Conservation (phyloP, 306 rosid genomes). For the Gynostemma pentaphyllum region DNA sequence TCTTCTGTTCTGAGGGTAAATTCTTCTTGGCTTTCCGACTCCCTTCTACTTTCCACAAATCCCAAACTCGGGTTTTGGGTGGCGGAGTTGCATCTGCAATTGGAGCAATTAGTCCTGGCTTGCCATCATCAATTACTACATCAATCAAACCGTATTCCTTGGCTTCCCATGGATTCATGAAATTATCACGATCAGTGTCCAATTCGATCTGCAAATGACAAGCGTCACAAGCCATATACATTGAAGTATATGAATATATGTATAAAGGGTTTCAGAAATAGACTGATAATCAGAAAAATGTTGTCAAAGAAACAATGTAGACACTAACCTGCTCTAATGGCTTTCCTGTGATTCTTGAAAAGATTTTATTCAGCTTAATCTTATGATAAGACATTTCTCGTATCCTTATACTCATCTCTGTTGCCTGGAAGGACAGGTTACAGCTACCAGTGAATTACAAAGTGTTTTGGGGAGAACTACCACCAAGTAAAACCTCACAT, state of each 20-base stretch:
- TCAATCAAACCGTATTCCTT: conserved; percentile 84
- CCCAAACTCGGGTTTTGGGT: conserved; percentile 49
- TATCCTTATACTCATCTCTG: conserved; percentile 60
- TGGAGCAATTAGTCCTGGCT: conserved; percentile 89
- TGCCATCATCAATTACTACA: conserved; percentile 79
- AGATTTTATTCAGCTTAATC: conserved; percentile 78
- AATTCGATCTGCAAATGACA: conserved; percentile 46
- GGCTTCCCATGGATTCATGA: conserved; percentile 93
- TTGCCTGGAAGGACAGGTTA: conserved; percentile 35
- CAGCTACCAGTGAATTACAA: neutral
- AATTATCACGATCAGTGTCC: conserved; percentile 80
- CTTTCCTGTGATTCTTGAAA: conserved; percentile 74
- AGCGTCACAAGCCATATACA: no score
- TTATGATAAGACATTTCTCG: conserved; percentile 84
- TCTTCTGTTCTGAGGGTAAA: conserved; percentile 55
- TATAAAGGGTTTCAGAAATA: neutral
- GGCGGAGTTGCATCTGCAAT: conserved; percentile 56
- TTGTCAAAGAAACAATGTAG: neutral
- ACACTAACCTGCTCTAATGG: conserved; percentile 55
- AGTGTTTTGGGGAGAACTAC: neutral
- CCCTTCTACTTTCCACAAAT: conserved; percentile 50
- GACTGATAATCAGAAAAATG: neutral
- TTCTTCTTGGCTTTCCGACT: conserved; percentile 39
- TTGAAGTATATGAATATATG: no score
- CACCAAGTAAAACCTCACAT: neutral